phyloP scores from a whole-genome alignment of 305 asterid genomes.

The Rubia occidens region DNA sequence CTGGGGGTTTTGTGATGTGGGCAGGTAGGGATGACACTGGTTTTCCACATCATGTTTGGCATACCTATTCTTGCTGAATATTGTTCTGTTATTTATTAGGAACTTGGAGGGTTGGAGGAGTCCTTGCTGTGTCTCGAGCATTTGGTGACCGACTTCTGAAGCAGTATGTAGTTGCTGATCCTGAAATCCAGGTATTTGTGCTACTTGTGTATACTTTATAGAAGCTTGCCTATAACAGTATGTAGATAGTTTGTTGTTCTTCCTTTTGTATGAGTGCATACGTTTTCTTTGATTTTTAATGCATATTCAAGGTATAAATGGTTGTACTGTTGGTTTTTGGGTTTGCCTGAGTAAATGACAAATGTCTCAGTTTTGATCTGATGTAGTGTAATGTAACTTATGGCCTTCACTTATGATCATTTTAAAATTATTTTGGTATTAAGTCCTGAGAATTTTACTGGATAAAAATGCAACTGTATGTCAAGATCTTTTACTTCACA shows the following conservation, averaged over 20 bases:
- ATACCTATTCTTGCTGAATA: background rate
- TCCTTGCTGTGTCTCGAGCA: constrained; percentile 92
- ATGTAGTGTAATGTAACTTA: background rate
- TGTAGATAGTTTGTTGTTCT: background rate
- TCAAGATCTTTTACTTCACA: background rate
- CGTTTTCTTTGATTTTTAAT: background rate
- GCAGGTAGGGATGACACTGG: constrained; percentile 40
- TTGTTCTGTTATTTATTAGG: constrained; percentile 25
- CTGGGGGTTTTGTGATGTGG: constrained; percentile 98
- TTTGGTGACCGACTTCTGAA: constrained; percentile 79
- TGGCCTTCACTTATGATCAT: background rate
- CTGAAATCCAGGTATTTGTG: constrained; percentile 63
- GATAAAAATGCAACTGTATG: background rate
- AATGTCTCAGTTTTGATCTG: background rate
- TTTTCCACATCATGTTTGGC: background rate
- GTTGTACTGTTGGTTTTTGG: background rate
- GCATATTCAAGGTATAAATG: background rate
- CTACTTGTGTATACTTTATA: constrained; percentile 2
- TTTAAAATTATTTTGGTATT: background rate
- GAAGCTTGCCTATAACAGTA: background rate
- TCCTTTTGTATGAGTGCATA: background rate
- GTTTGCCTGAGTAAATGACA: background rate
- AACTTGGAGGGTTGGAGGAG: constrained; percentile 97
- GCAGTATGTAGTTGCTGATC: constrained; percentile 90
- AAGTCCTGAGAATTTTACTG: background rate